Conservation (phyloP, 176 grass and related monocot species). For the Musa schizocarpa region DNA sequence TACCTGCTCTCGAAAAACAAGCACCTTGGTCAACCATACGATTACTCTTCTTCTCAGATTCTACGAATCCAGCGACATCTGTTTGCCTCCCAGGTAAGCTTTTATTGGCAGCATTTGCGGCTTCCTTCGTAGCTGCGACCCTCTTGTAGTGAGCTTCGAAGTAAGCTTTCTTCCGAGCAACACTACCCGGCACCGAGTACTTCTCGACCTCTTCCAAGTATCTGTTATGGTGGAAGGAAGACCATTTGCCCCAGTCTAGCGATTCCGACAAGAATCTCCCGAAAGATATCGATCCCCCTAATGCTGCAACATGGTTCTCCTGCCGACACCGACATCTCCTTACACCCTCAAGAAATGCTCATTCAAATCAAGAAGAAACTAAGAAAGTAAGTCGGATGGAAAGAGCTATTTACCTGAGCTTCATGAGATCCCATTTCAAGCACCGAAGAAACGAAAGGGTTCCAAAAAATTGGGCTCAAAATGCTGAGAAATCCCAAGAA, state of each 20-base stretch:
- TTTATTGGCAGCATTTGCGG: neutral
- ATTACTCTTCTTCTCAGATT: neutral
- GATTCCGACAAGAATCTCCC: constrained; percentile 67
- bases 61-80: constrained; percentile 4
- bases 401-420: too few species aligned
- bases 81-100: constrained; percentile 2
- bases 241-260: constrained; percentile 66
- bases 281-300: constrained; percentile 63
- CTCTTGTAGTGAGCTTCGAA: constrained; percentile 66
- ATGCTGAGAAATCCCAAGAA: too few species aligned
- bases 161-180: constrained; percentile 68
- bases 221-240: constrained; percentile 53
- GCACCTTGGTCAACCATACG: neutral
- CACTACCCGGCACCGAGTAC: constrained; percentile 50
- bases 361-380: too few species aligned
- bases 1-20: too few species aligned
- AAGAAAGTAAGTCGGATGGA: too few species aligned
- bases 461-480: too few species aligned
- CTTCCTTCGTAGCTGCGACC: constrained; percentile 1
- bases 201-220: constrained; percentile 57
- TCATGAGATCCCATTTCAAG: too few species aligned
- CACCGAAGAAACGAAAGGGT: too few species aligned
- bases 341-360: too few species aligned
- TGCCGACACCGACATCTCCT: neutral
- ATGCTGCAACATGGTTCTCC: constrained; percentile 45